Conservation (phyloP, 2,329 filamentous ascomycete genomes). For the Trichoderma sp. region DNA sequence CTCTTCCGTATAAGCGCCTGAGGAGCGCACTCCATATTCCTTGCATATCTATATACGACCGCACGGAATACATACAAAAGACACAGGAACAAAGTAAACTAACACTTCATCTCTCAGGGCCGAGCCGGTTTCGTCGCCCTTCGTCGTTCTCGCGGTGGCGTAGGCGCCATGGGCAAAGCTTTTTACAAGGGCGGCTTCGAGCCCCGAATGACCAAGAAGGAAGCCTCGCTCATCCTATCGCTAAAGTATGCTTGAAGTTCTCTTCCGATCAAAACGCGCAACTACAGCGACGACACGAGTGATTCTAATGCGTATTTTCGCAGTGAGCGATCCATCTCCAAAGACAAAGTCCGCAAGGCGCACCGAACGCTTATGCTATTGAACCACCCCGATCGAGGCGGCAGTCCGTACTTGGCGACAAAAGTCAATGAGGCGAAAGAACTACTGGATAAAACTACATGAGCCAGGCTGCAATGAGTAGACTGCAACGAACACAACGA, state of each 20-base stretch:
- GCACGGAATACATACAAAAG: not conserved
- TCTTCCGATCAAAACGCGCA: not conserved
- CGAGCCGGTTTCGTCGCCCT: slow-evolving; percentile 90
- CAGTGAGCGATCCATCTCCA: slow-evolving; percentile 84
- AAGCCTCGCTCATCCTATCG: slow-evolving; percentile 88
- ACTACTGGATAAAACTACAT: slow-evolving; percentile 74
- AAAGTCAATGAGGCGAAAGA: slow-evolving; percentile 99
- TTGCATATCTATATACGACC: not conserved
- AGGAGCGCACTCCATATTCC: not conserved
- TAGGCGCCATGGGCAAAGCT: slow-evolving; percentile 81
- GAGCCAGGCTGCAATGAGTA: slow-evolving; percentile 18
- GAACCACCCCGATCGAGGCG: slow-evolving; percentile 96
- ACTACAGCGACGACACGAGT: too few relatives aligned
- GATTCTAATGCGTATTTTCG: not conserved
- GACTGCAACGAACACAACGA: slow-evolving; percentile 3
- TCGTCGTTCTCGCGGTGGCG: slow-evolving; percentile 76
- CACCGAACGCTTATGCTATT: slow-evolving; percentile 95
- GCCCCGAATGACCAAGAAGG: slow-evolving; percentile 86
- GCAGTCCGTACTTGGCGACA: slow-evolving; percentile 92
- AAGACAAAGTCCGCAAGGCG: slow-evolving; percentile 93
- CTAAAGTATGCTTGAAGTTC: slow-evolving; percentile 67
- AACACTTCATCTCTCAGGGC: slow-evolving; percentile 60
- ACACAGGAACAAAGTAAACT: not conserved
- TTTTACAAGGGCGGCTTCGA: slow-evolving; percentile 99
- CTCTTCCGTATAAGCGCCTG: slow-evolving; percentile 4